These are phyloP conservation scores for Blastobotrys ciferrii DNA, from an alignment of 1,139 yeast species.

Conservation along the genomic window DNA sequence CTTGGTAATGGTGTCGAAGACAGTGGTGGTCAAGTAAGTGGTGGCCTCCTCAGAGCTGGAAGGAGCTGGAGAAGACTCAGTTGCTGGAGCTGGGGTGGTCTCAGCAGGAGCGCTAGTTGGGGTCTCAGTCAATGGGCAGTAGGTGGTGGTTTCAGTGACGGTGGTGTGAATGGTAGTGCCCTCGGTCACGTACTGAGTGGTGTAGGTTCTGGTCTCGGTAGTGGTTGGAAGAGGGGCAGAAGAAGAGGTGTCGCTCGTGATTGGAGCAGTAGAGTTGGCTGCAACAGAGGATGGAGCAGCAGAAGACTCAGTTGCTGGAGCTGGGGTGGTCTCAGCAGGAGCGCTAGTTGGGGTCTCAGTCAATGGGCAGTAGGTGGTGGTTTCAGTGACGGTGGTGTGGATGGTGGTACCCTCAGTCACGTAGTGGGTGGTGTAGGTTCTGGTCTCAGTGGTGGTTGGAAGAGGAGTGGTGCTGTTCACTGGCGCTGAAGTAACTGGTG, in stretches of 20 bases:
- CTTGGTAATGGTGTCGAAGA: slow-evolving; percentile 16
- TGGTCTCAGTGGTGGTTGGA: slow-evolving; percentile 13
- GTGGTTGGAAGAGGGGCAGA: slow-evolving; percentile 4
- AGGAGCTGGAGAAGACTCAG: slow-evolving; percentile 1
- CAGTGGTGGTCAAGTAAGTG: slow-evolving; percentile 10
- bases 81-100: slow-evolving; percentile 5
- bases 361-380: slow-evolving; percentile 18
- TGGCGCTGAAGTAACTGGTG: slow-evolving; percentile 11
- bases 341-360: slow-evolving; percentile 9
- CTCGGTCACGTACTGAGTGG: slow-evolving; percentile 9
- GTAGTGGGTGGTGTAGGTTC: slow-evolving; percentile 11
- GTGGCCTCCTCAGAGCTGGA: slow-evolving; percentile 8
- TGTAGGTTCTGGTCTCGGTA: slow-evolving; percentile 7
- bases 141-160: slow-evolving; percentile 7
- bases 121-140: slow-evolving; percentile 10
- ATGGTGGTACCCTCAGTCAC: slow-evolving; percentile 11
- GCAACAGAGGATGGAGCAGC: slow-evolving; percentile 13
- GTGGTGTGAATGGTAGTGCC: neutral
- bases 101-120: slow-evolving; percentile 11
- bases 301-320: slow-evolving; percentile 3
- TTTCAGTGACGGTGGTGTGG: slow-evolving; percentile 5
- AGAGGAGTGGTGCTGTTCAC: slow-evolving; percentile 8
- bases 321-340: slow-evolving; percentile 9
- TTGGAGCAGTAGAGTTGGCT: slow-evolving; percentile 7
- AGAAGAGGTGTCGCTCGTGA: slow-evolving; percentile 8